Evolutionary conservation across 2,329 filamentous ascomycete species (phyloP), one percentile per base, ranked within the genome.

Genomic region (Pleoardoris graminearum): DNA sequence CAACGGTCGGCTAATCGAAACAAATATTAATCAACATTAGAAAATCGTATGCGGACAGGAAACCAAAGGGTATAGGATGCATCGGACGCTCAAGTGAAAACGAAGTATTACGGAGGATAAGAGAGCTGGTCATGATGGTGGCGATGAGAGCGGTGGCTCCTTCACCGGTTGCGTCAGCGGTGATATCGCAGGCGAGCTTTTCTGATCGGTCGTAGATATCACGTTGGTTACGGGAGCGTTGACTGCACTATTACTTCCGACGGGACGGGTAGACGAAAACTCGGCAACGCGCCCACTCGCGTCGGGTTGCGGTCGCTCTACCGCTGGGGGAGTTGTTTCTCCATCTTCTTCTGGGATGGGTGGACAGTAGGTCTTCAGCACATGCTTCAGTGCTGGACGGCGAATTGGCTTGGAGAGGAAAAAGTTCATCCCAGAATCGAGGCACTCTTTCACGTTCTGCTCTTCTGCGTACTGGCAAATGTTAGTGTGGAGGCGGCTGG

Each of bases 351-450:
- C 90, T 0, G 82, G 84, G 25, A 94, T 95, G 0, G 91, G 91
- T 3, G 88, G 84, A 69, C 91, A 93, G 68, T 91, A 85, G 48
- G 81, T 91, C 67, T 88, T 90, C 11, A 96, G 78, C 0, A 96
- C 90, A 64, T 92, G 88, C 71, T 95, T 95, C 51, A 96, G 79
- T 4, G 89, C 89, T 1, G 89, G 90, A n/a, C 91, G 79, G 43
- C 89, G 83, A 58, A 96, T 95, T 0, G 84, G 84, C 70, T 87
- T 87, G 35, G 80, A 80, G 25, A 96, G 79, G 72, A 96, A 96
- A 76, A 91, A 91, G 66, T 96, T 85, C 91, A 96, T 96, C 50
- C 92, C 92, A 1, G 87, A 91, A 54, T 93, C 90, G 71, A 94
- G 88, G 71, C 79, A 80, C 58, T 79, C 75, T 54, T 76, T 67